Conservation (phyloP, 2,329 filamentous ascomycete species). For the Colletotrichum filicis region DNA sequence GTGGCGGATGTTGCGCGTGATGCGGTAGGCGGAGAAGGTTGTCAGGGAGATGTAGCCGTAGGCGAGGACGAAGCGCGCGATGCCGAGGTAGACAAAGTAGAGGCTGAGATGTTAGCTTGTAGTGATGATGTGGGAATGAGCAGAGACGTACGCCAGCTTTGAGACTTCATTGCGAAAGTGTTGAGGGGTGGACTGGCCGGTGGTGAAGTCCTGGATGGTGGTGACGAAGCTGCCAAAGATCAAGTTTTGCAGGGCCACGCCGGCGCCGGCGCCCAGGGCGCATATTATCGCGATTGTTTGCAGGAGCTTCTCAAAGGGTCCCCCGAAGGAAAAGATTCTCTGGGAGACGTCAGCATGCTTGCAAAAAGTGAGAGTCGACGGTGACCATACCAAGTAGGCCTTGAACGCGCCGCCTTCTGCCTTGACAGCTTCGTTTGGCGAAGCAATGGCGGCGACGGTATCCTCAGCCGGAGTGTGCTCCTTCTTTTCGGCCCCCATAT, state of each 20-base stretch:
- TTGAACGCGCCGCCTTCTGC: slow-evolving; percentile 34
- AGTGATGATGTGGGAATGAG: no score
- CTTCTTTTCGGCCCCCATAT: slow-evolving; percentile 24
- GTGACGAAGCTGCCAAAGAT: slow-evolving; percentile 52
- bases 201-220: slow-evolving; percentile 46
- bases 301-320: slow-evolving; percentile 41
- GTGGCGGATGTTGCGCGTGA: slow-evolving; percentile 59
- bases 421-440: slow-evolving; percentile 22
- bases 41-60: slow-evolving; percentile 58
- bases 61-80: slow-evolving; percentile 61
- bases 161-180: slow-evolving; percentile 45
- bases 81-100: slow-evolving; percentile 69
- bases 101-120: slow-evolving; percentile 46
- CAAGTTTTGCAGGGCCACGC: slow-evolving; percentile 50
- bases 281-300: slow-evolving; percentile 44
- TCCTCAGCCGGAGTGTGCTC: slow-evolving; percentile 17
- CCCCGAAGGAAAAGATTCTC: slow-evolving; percentile 46
- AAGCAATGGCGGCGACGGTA: neutral
- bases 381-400: slow-evolving; percentile 33
- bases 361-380: neutral
- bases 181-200: slow-evolving; percentile 38
- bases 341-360: slow-evolving; percentile 21
- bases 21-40: slow-evolving; percentile 61
- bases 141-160: slow-evolving; percentile 43
- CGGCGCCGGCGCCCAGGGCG: slow-evolving; percentile 50